A percentile compares a stretch with the other conserved stretches of the same genome.
phyloP scores from a whole-genome alignment of 2,329 filamentous ascomycete genomes.

The Neonectria neomacrospora region DNA sequence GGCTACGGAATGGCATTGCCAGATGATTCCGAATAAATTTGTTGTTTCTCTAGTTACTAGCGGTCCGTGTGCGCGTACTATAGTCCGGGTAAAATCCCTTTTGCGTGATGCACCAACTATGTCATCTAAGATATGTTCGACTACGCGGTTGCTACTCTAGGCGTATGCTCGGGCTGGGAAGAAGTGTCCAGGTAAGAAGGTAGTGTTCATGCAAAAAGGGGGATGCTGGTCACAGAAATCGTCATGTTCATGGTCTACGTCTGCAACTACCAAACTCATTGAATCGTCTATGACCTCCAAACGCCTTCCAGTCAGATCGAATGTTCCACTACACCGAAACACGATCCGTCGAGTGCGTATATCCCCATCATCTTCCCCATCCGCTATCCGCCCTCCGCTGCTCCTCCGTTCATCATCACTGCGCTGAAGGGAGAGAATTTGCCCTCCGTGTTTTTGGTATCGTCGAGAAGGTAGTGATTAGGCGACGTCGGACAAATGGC shows the following conservation, averaged over 20 bases:
- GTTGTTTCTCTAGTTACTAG: not conserved
- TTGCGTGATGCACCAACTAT: not conserved
- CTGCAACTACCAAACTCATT: slow-evolving; percentile 49
- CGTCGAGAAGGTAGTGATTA: slow-evolving; percentile 43
- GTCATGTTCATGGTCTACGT: slow-evolving; percentile 49
- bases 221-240: slow-evolving; percentile 36
- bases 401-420: slow-evolving; percentile 24
- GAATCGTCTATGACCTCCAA: slow-evolving; percentile 55
- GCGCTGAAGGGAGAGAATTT: slow-evolving; percentile 19
- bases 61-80: not conserved
- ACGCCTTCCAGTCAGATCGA: slow-evolving; percentile 51
- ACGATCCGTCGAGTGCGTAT: slow-evolving; percentile 36
- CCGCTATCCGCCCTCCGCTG: slow-evolving; percentile 16
- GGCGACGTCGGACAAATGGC: slow-evolving; percentile 29
- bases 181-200: too few species aligned
- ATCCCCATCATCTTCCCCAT: slow-evolving; percentile 29
- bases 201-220: not conserved
- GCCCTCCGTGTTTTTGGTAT: slow-evolving; percentile 42
- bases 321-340: slow-evolving; percentile 43
- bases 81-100: not conserved
- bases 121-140: not conserved
- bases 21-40: too few species aligned
- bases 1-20: slow-evolving; percentile 19
- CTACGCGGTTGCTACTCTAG: not conserved
- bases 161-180: not conserved